phyloP scores from a whole-genome alignment of 78 protist genomes.

The Chrysochromulina parva region DNA sequence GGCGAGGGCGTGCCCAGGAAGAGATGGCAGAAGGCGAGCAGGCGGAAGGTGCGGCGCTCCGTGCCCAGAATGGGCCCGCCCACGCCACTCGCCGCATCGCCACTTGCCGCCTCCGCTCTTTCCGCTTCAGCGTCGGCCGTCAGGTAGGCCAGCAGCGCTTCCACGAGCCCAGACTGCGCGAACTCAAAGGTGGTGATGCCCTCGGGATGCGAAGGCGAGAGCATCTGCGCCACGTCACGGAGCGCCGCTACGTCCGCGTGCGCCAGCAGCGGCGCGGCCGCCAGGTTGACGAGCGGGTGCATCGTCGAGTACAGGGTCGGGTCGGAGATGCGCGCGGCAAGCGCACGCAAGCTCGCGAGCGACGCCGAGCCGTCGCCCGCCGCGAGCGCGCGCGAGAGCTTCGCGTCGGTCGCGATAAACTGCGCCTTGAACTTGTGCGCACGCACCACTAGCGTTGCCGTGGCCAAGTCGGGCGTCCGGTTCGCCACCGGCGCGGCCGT shows the following conservation, averaged over 20 bases:
- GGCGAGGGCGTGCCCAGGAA: background rate
- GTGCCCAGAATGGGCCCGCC: background rate
- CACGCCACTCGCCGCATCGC: background rate
- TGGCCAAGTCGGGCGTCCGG: background rate
- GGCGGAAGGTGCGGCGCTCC: background rate
- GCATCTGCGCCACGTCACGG: background rate
- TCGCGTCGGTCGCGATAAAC: background rate
- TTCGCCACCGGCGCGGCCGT: background rate
- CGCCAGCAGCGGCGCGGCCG: background rate
- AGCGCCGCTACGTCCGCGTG: background rate
- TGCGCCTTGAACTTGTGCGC: background rate
- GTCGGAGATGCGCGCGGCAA: background rate
- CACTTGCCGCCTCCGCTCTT: background rate
- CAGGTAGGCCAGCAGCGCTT: background rate
- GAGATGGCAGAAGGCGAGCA: background rate
- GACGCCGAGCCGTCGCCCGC: background rate
- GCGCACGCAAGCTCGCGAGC: background rate
- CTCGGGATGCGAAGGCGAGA: background rate
- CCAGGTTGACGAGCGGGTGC: background rate
- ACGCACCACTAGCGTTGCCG: background rate
- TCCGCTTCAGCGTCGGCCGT: background rate
- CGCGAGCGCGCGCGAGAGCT: background rate
- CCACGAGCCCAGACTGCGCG: background rate
- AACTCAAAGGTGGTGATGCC: slow-evolving; percentile 21
- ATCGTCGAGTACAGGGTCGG: background rate